Base-by-base conservation (phyloP, 352 stramenopile species). In the Pythium monospermum region DNA sequence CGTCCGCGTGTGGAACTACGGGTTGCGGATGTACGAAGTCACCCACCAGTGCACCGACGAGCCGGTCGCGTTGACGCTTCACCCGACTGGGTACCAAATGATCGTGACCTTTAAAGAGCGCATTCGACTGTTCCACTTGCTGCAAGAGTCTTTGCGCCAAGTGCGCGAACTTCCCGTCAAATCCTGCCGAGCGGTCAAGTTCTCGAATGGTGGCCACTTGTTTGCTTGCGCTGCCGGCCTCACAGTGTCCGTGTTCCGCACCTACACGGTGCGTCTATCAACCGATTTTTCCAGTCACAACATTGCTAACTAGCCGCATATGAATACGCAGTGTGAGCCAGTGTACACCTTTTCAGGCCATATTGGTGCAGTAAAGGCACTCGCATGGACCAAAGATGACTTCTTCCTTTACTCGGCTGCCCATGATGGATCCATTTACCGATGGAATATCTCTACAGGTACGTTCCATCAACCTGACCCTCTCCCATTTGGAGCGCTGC, bases 1-100 rank as follows among this genome's bases (percentile, higher is more conserved):
- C 2, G 61, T 97, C 15, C 71, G 88, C 27, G 57, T 97, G 11
- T 97, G 89, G 90, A 95, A 96, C 55, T 92, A 86, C 38, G 68
- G 87, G n/a, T 27, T 79, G 4, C 47, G 49, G 15, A 40, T 67
- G 15, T 91, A 88, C 48, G 82, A 92, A 27, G 49, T 92, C 1
- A 53, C 85, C 16, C 71, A 85, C 16, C 55, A 73, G 12, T 86
- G 75, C 23, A 57, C 68, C 0, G 82, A 92, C 27, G 82, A 92
- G 53, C 82, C 79, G 2, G 67, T 58, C 1, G 73, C 77, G 2
- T 33, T 92, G 19, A 68, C 68, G 10, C 59, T 92, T 7, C 82
- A 92, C 44, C 79, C 82, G 2, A 73, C 75, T 15, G 82, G 82
- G 2, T 91, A 87, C 26, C 75, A 86, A 22, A 33, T 89, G 12